Percentiles rank a stretch among this genome's conserved stretches.
phyloP scores from a whole-genome alignment of 352 stramenopile species.

The Globisporangium cylindrosporum region DNA sequence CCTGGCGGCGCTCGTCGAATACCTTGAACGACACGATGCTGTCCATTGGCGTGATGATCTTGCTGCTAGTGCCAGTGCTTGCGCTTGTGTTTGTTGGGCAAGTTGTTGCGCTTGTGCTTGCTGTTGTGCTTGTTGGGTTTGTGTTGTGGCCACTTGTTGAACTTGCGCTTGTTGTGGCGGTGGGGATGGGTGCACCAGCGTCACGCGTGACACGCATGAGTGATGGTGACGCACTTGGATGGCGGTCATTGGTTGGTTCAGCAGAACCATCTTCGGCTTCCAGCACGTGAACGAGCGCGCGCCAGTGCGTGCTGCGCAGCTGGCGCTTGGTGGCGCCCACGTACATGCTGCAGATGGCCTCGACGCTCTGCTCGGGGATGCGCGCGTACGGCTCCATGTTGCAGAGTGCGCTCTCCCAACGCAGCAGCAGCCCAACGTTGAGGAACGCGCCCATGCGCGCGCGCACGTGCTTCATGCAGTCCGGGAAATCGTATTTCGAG shows the following conservation, averaged over 20 bases:
- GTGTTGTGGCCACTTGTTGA: too few relatives aligned
- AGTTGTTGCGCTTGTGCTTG: background rate
- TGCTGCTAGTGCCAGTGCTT: background rate
- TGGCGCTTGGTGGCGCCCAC: conserved; percentile 49
- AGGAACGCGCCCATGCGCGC: conserved; percentile 49
- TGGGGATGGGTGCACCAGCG: background rate
- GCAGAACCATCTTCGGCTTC: conserved; percentile 12
- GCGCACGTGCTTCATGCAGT: conserved; percentile 63
- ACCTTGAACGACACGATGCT: conserved; percentile 85
- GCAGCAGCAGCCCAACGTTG: conserved; percentile 76
- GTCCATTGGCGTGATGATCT: conserved; percentile 42
- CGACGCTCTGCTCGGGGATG: conserved; percentile 47
- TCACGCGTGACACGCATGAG: background rate
- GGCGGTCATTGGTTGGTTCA: conserved; percentile 13
- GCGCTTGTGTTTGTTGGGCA: background rate
- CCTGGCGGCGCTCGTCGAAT: conserved; percentile 29
- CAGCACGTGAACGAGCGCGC: conserved; percentile 47
- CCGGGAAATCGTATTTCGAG: conserved; percentile 71
- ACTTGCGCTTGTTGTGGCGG: background rate
- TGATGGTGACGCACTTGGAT: background rate
- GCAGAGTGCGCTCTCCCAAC: conserved; percentile 76
- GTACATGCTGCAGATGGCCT: conserved; percentile 57
- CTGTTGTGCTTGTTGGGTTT: background rate
- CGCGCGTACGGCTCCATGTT: conserved; percentile 78
- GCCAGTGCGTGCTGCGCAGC: conserved; percentile 33